Conservation (phyloP, 2,329 filamentous ascomycete species). For the Penicillium sp. region DNA sequence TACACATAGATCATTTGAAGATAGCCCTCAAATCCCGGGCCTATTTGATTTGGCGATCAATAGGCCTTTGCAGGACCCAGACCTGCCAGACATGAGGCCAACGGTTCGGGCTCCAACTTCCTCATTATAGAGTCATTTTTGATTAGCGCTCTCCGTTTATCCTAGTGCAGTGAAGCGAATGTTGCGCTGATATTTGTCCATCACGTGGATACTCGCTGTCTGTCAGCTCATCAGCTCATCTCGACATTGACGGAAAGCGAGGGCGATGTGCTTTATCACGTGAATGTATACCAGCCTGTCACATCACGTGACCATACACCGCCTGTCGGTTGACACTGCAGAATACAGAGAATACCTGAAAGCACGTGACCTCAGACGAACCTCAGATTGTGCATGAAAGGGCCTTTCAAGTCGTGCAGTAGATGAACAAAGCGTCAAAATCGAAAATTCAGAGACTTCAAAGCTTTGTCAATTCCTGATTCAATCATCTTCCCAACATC, state of each 20-base stretch:
- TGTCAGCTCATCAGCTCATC: not conserved
- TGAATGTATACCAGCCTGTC: conserved; percentile 11
- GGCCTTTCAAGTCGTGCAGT: not conserved
- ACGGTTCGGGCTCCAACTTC: not conserved
- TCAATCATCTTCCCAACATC: not conserved
- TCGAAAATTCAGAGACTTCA: not conserved
- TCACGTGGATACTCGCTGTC: conserved; percentile 12
- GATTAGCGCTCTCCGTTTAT: conserved; percentile 26
- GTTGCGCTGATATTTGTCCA: not conserved
- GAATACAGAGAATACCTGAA: not conserved
- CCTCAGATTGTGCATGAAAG: not conserved
- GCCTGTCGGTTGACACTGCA: conserved; percentile 8
- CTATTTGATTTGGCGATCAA: too few relatives aligned
- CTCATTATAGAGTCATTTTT: conserved; percentile 23
- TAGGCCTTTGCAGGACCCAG: too few relatives aligned
- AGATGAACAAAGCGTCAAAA: not conserved
- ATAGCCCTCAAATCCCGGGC: too few relatives aligned
- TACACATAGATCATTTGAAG: too few relatives aligned
- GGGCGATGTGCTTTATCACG: not conserved
- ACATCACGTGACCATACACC: conserved; percentile 7
- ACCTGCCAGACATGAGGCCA: too few relatives aligned
- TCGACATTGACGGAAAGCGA: too few relatives aligned
- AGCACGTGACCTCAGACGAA: conserved; percentile 14
- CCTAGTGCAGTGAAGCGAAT: conserved; percentile 15
- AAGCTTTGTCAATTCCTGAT: not conserved